These are phyloP conservation scores for Tolypocladium album DNA, from an alignment of 2,329 filamentous ascomycete genomes.

Conservation along the genomic window DNA sequence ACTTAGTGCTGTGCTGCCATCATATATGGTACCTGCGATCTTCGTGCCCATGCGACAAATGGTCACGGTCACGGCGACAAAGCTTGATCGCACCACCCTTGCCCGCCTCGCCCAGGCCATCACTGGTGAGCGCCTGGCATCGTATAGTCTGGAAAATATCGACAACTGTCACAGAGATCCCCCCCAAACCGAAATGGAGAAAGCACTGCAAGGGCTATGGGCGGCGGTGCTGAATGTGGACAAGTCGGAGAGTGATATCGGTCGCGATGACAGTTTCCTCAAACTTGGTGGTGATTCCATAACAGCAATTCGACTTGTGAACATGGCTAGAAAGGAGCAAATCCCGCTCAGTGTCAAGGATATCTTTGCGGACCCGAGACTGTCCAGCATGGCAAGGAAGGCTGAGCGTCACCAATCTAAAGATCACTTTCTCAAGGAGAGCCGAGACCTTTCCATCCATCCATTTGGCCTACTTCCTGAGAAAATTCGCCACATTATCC, in stretches of 20 bases:
- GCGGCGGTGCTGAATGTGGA: slow-evolving; percentile 1
- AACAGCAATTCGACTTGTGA: slow-evolving; percentile 7
- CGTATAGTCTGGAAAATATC: background rate
- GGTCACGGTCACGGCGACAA: slow-evolving; percentile 7
- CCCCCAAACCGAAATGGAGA: background rate
- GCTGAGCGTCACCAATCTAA: background rate
- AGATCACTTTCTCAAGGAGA: background rate
- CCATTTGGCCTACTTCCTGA: background rate
- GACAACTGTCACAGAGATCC: background rate
- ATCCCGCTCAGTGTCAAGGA: background rate
- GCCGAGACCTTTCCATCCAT: background rate
- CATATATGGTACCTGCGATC: slow-evolving; percentile 6
- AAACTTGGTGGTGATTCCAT: slow-evolving; percentile 6
- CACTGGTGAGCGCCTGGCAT: background rate
- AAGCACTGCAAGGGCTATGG: background rate
- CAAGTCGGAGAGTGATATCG: background rate
- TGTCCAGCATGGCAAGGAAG: background rate
- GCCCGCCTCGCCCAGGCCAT: background rate
- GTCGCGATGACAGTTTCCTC: background rate
- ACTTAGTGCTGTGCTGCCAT: slow-evolving; percentile 1
- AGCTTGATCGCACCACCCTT: slow-evolving; percentile 7
- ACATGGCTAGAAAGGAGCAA: background rate
- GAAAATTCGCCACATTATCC: background rate
- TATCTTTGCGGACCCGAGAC: background rate
- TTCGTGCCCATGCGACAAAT: slow-evolving; percentile 5